phyloP scores from a whole-genome alignment of 2,329 filamentous ascomycete genomes.

The Emydomyces testavorans region DNA sequence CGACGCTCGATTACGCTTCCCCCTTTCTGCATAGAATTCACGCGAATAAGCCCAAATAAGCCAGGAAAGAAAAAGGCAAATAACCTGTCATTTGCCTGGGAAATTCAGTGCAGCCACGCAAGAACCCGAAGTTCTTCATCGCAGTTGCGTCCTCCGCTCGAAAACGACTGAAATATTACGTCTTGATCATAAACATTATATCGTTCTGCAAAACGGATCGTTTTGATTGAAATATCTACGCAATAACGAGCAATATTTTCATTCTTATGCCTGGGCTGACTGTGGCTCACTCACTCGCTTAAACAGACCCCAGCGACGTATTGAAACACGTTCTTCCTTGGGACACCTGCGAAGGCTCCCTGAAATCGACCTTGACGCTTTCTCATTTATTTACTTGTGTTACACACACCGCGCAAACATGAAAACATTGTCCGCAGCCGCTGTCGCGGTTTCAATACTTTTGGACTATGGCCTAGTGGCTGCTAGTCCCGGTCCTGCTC shows the following conservation, averaged over 20 bases:
- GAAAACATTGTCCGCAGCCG: constrained; percentile 8
- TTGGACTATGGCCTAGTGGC: background rate
- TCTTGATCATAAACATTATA: too few relatives aligned
- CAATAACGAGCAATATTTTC: background rate
- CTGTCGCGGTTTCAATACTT: constrained; percentile 11
- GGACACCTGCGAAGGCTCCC: background rate
- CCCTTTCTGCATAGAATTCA: too few relatives aligned
- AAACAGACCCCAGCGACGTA: background rate
- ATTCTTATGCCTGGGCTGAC: background rate
- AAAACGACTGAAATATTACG: too few relatives aligned
- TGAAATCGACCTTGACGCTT: background rate
- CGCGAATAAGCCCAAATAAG: too few relatives aligned
- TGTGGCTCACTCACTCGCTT: background rate
- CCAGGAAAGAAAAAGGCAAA: too few relatives aligned
- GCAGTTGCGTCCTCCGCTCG: too few relatives aligned
- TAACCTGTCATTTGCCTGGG: too few relatives aligned
- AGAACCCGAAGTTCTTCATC: too few relatives aligned
- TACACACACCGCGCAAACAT: background rate
- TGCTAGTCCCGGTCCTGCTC: background rate
- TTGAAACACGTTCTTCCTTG: background rate
- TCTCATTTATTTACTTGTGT: background rate
- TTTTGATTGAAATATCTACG: too few relatives aligned
- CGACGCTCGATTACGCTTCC: too few relatives aligned
- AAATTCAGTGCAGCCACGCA: too few relatives aligned
- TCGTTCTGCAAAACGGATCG: too few relatives aligned